Percentiles rank a stretch among this genome's conserved stretches.
phyloP scores from a whole-genome alignment of 305 asterid species.

The Withania somnifera region DNA sequence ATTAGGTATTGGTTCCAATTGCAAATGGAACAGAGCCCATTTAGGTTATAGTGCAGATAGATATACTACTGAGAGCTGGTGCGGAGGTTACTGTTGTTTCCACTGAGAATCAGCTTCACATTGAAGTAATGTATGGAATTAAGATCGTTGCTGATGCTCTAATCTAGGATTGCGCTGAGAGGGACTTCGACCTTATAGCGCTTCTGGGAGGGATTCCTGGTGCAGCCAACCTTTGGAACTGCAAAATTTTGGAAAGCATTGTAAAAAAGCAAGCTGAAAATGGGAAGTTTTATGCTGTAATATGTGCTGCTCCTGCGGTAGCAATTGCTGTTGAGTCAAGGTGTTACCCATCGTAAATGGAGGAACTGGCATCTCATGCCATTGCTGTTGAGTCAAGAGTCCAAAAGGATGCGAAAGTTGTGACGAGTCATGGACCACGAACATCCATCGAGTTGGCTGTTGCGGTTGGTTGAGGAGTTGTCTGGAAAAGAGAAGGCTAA shows the following conservation, averaged over 20 bases:
- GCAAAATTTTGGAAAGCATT: conserved; percentile 60
- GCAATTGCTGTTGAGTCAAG: conserved; percentile 99
- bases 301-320: conserved; percentile 96
- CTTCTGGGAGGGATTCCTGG: conserved; percentile 98
- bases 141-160: conserved; percentile 84
- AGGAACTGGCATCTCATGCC: conserved; percentile 52
- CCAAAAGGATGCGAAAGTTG: conserved; percentile 71
- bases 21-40: conserved; percentile 92
- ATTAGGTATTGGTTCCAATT: conserved; percentile 95
- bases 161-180: conserved; percentile 56
- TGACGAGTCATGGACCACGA: conserved; percentile 96
- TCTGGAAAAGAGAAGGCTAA: conserved; percentile 77
- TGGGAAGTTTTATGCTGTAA: conserved; percentile 63
- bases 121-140: conserved; percentile 66
- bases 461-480: conserved; percentile 60
- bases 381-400: conserved; percentile 75
- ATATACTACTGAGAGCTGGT: conserved; percentile 83
- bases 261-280: conserved; percentile 64
- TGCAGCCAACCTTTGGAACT: conserved; percentile 59
- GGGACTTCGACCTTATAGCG: conserved; percentile 68
- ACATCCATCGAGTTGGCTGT: conserved; percentile 80
- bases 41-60: conserved; percentile 81
- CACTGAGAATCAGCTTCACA: conserved; percentile 61
- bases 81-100: conserved; percentile 96
- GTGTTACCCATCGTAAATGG: conserved; percentile 88